A percentile compares a stretch with the other conserved stretches of the same genome.
Conservation (phyloP, 768 basidiomycete species). For the Termitomyces eurrhizus region DNA sequence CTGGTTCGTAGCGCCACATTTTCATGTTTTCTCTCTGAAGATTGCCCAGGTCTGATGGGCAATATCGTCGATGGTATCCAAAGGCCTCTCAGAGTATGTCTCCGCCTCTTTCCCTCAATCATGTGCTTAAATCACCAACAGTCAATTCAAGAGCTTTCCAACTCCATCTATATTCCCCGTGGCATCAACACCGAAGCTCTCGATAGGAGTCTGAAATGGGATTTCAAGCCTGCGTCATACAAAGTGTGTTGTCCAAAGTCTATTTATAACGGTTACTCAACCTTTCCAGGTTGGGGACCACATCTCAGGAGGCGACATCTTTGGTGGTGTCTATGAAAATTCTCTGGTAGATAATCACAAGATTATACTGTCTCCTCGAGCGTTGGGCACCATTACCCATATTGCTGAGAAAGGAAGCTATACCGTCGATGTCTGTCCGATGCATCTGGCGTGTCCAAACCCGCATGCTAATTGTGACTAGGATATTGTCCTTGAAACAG, state of each 20-base stretch:
- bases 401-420: conserved; percentile 95
- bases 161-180: conserved; percentile 99
- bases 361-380: conserved; percentile 92
- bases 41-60: conserved; percentile 82
- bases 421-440: conserved; percentile 69
- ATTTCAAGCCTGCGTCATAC: conserved; percentile 82
- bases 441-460: not conserved
- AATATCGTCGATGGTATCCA: conserved; percentile 99
- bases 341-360: conserved; percentile 96
- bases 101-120: conserved; percentile 1
- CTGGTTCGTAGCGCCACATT: conserved; percentile 52
- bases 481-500: conserved; percentile 96
- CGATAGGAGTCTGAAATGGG: conserved; percentile 87
- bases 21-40: not conserved
- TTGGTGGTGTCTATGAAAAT: conserved; percentile 94
- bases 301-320: conserved; percentile 95
- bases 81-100: conserved; percentile 78
- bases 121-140: conserved; percentile 21
- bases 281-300: conserved; percentile 83
- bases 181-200: conserved; percentile 98
- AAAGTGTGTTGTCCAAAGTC: conserved; percentile 43
- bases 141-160: conserved; percentile 94
- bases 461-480: conserved; percentile 23
- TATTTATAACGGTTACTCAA: conserved; percentile 8
- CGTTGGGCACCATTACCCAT: conserved; percentile 90